Evolutionary conservation across 805 yeast genomes (phyloP), one percentile per base, ranked within the genome.

Genomic region (Pichia paraexigua): DNA sequence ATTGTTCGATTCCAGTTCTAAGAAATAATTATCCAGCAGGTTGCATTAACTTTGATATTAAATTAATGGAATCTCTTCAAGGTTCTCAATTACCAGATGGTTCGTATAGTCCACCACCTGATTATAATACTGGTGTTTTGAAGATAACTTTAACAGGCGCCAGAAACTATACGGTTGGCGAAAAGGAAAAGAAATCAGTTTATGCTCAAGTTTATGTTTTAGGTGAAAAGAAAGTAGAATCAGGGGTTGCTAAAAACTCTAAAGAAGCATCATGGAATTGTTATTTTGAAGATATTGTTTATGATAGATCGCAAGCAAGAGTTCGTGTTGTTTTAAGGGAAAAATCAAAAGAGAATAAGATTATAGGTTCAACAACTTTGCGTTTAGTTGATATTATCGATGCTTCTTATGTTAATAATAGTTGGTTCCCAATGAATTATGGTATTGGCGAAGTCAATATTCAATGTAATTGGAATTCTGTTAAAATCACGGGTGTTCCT

Each of bases 111-210:
- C 89, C 95, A 46, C 87, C 95, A 45, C 96, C 96, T 44, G 97
- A 89, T 58, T 79, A 88, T 65, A 92, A 92, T 70, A 89, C 97
- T 17, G 99, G 99, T 76, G 83, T 95, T 60, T 80, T 85, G 21
- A 76, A 82, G 60, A 70, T 92, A 58, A 85, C 82, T 53, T 68
- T 87, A 46, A 63, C 72, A 30, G 86, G 81, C 58, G 84, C 86
- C 25, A 80, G 88, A 69, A 79, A 74, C 51, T 72, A 74, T 65
- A 58, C 67, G 41, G 60, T 58, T 32, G 71, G 69, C 46, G 71
- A 67, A 30, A 59, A 58, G 17, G 78, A 73, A 53, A 80, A 80
- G 51, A 71, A 77, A 9, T 69, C 87, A 6, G 72, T 90, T 1
- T 87, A 74, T 66, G 88, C 84, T 39, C 96, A 91, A 62, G 59